Percentiles rank a stretch among this genome's conserved stretches.
These are phyloP conservation scores for Psidium friedrichsthalianum DNA, from an alignment of 345 rosid genomes.

Conservation along the genomic window DNA sequence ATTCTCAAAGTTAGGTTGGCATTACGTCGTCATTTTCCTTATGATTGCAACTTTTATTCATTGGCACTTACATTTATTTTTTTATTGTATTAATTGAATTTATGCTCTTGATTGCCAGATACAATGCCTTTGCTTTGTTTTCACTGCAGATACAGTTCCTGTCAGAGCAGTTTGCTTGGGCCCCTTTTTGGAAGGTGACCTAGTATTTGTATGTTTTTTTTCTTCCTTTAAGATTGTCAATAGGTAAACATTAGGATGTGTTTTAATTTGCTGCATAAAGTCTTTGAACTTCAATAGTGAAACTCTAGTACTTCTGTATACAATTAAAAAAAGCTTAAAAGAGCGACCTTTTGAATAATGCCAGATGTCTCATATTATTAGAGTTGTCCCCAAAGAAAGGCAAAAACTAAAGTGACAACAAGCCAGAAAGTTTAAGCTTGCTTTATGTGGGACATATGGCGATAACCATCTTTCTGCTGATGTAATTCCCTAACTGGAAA, in stretches of 20 bases:
- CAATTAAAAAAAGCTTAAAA: background rate
- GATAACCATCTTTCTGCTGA: background rate
- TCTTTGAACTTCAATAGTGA: background rate
- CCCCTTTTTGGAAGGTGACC: constrained; percentile 62
- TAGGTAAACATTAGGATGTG: background rate
- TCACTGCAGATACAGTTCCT: constrained; percentile 75
- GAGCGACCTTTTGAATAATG: background rate
- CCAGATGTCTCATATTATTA: background rate
- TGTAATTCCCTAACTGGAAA: background rate
- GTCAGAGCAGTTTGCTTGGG: constrained; percentile 85
- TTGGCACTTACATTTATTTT: background rate
- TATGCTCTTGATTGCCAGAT: constrained; percentile 36
- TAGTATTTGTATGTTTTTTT: background rate
- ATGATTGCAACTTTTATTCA: background rate
- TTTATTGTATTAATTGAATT: background rate
- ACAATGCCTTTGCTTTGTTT: constrained; percentile 71
- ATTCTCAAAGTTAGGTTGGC: too few species aligned
- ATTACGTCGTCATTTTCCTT: too few species aligned
- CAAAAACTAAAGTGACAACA: background rate
- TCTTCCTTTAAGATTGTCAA: background rate
- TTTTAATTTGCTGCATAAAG: background rate
- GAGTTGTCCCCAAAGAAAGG: background rate
- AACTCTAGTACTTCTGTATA: background rate
- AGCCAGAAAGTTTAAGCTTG: background rate
- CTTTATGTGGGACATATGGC: background rate